phyloP scores from a whole-genome alignment of 805 yeast genomes.

The Ogataea parapolymorpha region DNA sequence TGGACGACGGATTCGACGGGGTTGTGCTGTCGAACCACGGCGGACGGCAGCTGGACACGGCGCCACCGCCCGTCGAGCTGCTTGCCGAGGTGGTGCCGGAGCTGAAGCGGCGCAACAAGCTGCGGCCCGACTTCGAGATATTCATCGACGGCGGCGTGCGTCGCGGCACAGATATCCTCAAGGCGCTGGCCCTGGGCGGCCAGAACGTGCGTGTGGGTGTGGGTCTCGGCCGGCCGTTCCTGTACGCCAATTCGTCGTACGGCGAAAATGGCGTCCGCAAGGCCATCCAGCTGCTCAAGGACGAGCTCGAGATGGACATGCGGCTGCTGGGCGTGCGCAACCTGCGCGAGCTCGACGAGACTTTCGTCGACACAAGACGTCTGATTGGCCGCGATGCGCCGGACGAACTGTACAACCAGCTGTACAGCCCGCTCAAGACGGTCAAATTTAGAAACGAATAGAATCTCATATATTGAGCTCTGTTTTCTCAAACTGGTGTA shows the following conservation, averaged over 20 bases:
- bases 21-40: conserved; percentile 89
- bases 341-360: conserved; percentile 56
- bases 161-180: conserved; percentile 63
- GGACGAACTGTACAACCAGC: conserved; percentile 29
- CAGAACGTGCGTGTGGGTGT: conserved; percentile 69
- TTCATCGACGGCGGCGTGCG: conserved; percentile 69
- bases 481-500: conserved; percentile 9
- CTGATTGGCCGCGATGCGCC: conserved; percentile 33
- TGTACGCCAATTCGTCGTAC: conserved; percentile 60
- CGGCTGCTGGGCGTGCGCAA: conserved; percentile 69
- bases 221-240: conserved; percentile 65
- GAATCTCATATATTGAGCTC: conserved; percentile 4
- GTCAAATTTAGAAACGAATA: conserved; percentile 31
- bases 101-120: conserved; percentile 40
- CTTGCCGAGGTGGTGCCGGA: conserved; percentile 65
- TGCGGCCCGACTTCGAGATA: conserved; percentile 52
- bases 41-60: conserved; percentile 81
- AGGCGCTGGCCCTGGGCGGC: conserved; percentile 68
- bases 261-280: conserved; percentile 64
- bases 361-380: conserved; percentile 52
- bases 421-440: conserved; percentile 30
- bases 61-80: conserved; percentile 74
- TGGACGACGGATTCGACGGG: conserved; percentile 68
- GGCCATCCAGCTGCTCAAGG: conserved; percentile 59
- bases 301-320: conserved; percentile 76